phyloP scores from a whole-genome alignment of 352 stramenopile genomes.

The Globisporangium apiculatum region DNA sequence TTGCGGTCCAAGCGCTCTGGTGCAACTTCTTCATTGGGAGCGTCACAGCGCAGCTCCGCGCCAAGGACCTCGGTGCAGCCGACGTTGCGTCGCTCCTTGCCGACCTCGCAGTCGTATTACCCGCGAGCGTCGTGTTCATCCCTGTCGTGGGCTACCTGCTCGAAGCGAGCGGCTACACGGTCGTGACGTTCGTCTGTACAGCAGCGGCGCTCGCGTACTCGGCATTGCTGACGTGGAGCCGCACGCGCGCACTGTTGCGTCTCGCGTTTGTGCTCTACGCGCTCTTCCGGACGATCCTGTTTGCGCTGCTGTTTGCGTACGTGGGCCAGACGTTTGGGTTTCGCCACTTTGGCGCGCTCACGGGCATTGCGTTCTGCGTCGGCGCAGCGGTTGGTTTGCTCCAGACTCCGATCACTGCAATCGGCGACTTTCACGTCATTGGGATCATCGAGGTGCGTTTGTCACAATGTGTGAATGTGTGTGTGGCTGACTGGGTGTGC shows the following conservation, averaged over 20 bases:
- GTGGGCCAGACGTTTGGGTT: conserved; percentile 77
- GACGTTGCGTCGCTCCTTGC: conserved; percentile 31
- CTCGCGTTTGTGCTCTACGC: conserved; percentile 64
- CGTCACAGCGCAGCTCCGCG: conserved; percentile 46
- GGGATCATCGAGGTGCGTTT: conserved; percentile 35
- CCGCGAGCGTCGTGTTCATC: conserved; percentile 67
- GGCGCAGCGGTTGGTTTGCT: conserved; percentile 54
- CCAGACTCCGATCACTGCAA: conserved; percentile 53
- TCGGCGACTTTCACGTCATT: conserved; percentile 36
- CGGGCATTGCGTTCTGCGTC: conserved; percentile 68
- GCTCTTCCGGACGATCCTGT: conserved; percentile 80
- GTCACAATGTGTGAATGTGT: conserved; percentile 2
- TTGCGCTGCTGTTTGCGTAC: conserved; percentile 77
- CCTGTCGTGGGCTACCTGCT: conserved; percentile 65
- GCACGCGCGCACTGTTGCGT: conserved; percentile 25
- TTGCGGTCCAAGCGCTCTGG: conserved; percentile 66
- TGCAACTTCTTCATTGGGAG: conserved; percentile 83
- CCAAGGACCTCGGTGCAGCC: conserved; percentile 28
- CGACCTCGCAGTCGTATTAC: conserved; percentile 57
- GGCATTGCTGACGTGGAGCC: conserved; percentile 33
- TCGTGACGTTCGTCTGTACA: conserved; percentile 38
- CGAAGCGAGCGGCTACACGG: conserved; percentile 61
- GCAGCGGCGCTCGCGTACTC: conserved; percentile 37
- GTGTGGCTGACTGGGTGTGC: not conserved
- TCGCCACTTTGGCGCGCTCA: conserved; percentile 77